Percentiles rank a stretch among this genome's conserved stretches.
These are phyloP conservation scores for Amylostereum areolatum DNA, from an alignment of 1,284 basidiomycete genomes.

Conservation along the genomic window DNA sequence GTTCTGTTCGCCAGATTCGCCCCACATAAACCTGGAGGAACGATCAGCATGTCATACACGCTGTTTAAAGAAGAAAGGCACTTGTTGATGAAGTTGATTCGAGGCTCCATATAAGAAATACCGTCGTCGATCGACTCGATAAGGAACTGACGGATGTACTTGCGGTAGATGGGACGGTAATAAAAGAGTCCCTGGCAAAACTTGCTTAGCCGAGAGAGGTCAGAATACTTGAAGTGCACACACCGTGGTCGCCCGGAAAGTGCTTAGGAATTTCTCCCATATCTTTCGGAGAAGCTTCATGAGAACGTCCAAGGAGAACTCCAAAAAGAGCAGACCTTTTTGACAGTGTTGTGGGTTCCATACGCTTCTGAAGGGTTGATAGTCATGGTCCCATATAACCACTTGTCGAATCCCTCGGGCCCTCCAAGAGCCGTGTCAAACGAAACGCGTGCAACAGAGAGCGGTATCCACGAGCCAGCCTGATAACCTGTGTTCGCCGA, in stretches of 20 bases:
- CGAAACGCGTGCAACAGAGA: slow-evolving; percentile 44
- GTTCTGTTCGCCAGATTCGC: slow-evolving; percentile 49
- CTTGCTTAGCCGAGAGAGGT: background rate
- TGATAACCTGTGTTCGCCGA: slow-evolving; percentile 37
- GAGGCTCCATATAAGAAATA: slow-evolving; percentile 65
- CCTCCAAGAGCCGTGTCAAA: slow-evolving; percentile 52
- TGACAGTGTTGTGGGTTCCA: slow-evolving; percentile 59
- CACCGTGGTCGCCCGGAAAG: slow-evolving; percentile 36
- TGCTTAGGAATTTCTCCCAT: slow-evolving; percentile 61
- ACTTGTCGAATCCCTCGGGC: slow-evolving; percentile 58
- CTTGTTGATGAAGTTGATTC: slow-evolving; percentile 63
- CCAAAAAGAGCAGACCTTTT: slow-evolving; percentile 37
- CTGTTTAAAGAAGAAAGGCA: slow-evolving; percentile 21
- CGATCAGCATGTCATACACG: background rate
- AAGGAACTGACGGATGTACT: slow-evolving; percentile 61
- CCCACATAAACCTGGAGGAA: slow-evolving; percentile 36
- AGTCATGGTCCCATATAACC: slow-evolving; percentile 51
- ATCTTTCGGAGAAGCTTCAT: slow-evolving; percentile 38
- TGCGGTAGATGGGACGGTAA: slow-evolving; percentile 49
- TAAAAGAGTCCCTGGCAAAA: slow-evolving; percentile 42
- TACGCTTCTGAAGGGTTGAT: slow-evolving; percentile 69
- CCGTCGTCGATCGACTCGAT: slow-evolving; percentile 63
- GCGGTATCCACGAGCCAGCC: slow-evolving; percentile 45
- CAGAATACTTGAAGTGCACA: background rate
- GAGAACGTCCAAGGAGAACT: background rate